Evolutionary conservation across 441 rosid genomes (phyloP), one percentile per base, ranked within the genome.

Genomic region (Populus trichocarpa): DNA sequence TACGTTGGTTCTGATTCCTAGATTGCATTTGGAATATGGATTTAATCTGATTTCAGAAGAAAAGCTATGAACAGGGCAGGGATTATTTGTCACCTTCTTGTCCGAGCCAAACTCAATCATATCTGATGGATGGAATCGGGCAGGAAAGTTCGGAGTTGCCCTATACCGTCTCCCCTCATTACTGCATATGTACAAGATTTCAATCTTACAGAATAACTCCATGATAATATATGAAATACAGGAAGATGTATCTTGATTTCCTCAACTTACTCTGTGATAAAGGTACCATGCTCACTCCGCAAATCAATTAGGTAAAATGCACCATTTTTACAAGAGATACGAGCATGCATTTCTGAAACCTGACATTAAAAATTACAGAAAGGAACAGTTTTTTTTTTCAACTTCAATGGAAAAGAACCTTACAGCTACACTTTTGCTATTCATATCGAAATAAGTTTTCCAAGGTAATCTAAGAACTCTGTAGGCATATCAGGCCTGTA

Each of bases 341-440:
- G 90, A 8, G 98, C 99, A 85, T 96, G 99, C 85, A 67, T 83
- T 78, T 87, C 81, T 11, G 96, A 89, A 72, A 94, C 90, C 98
- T 96, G 87, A 66, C 70, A 72, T 81, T 72, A 72, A 20, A 71
- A 40, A 61, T 33, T 33, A 5, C 59, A 50, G 8, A 50, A 50
- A 30, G 32, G 32, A 30, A 30, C 32, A 30, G 32, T 30, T 30
- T 30, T 30, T 30, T 30, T 30, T 30, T 30, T 30, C 32, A 30
- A 30, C 32, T 30, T 30, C 32, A 30, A 30, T 30, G 32, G 4
- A 30, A 30, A 30, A 30, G 32, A 30, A 30, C 32, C 32, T 30
- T 30, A 30, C 8, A 50, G 12, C 22, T 28, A 65, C 14, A 32
- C 12, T 35, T 67, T 46, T 35, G 14, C 26, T 28, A 38, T 71